Evolutionary conservation across 2,329 filamentous ascomycete species (phyloP).

Genomic region (Fusarium humuli): DNA sequence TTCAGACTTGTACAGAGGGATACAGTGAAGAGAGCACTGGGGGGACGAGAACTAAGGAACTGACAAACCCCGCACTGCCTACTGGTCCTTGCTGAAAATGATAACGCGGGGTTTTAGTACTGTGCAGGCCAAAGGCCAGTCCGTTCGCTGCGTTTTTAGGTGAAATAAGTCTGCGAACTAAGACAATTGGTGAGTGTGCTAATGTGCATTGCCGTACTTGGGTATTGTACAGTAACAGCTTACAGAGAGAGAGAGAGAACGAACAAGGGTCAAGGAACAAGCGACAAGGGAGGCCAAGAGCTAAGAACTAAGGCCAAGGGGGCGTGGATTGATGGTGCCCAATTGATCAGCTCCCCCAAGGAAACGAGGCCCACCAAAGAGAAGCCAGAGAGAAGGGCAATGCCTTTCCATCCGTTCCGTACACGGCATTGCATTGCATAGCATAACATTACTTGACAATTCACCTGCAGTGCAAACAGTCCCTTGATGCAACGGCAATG

Average conservation of each 20-base stretch:
- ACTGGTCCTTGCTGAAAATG: slow-evolving; percentile 20
- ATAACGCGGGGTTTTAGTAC: slow-evolving; percentile 38
- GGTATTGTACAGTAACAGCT: background rate
- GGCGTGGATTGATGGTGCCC: slow-evolving; percentile 9
- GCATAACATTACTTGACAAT: background rate
- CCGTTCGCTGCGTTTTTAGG: background rate
- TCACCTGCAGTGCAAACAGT: background rate
- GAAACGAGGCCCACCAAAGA: slow-evolving; percentile 23
- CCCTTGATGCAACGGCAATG: background rate
- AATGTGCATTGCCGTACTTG: slow-evolving; percentile 9
- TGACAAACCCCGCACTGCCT: slow-evolving; percentile 39
- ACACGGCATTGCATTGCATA: slow-evolving; percentile 3
- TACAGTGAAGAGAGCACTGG: slow-evolving; percentile 8
- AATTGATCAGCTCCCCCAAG: background rate
- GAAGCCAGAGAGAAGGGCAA: background rate
- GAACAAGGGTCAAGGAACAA: background rate
- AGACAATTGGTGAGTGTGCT: background rate
- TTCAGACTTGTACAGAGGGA: background rate
- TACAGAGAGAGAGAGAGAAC: background rate
- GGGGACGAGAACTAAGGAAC: background rate
- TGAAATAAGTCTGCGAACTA: background rate
- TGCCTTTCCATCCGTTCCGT: slow-evolving; percentile 4
- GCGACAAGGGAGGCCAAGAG: background rate
- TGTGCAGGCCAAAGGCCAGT: background rate
- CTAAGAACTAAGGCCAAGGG: slow-evolving; percentile 4